Evolutionary conservation across 1,139 yeast species (phyloP).

Genomic region (Eremothecium coryli): DNA sequence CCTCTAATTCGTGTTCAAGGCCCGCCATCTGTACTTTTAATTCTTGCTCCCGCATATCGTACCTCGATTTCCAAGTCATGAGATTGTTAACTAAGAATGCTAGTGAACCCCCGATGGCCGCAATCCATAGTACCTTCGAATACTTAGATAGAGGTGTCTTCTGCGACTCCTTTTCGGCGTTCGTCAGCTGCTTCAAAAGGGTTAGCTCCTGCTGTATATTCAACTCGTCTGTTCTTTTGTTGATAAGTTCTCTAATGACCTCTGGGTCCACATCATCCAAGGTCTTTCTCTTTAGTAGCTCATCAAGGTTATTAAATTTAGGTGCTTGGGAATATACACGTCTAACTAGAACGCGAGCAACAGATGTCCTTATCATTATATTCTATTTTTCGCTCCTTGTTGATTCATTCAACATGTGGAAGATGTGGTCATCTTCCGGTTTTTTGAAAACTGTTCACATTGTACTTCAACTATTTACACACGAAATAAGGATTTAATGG

Average conservation of each 20-base stretch:
- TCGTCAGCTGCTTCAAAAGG: conserved; percentile 20
- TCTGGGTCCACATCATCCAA: conserved; percentile 29
- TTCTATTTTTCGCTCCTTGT: too few species aligned
- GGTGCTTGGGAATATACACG: not conserved
- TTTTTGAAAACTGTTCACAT: too few species aligned
- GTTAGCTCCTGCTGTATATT: conserved; percentile 25
- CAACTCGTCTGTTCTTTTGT: conserved; percentile 25
- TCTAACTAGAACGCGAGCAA: not conserved
- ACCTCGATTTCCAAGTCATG: conserved; percentile 31
- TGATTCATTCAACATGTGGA: too few species aligned
- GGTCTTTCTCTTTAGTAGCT: conserved; percentile 23
- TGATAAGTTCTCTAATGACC: conserved; percentile 23
- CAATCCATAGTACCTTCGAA: conserved; percentile 25
- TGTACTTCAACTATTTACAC: too few species aligned
- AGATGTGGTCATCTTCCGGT: too few species aligned
- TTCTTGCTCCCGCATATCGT: conserved; percentile 25
- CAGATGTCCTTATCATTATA: not conserved
- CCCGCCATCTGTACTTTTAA: conserved; percentile 12
- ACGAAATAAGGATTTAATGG: too few species aligned
- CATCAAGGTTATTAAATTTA: conserved; percentile 22
- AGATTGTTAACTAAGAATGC: conserved; percentile 27
- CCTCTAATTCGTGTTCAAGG: conserved; percentile 16
- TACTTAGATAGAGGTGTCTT: conserved; percentile 19
- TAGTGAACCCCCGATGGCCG: conserved; percentile 26
- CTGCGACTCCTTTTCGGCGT: conserved; percentile 17